These are phyloP conservation scores for Tuctoria greenei DNA, from an alignment of 176 grass and related monocot species.

Conservation along the genomic window DNA sequence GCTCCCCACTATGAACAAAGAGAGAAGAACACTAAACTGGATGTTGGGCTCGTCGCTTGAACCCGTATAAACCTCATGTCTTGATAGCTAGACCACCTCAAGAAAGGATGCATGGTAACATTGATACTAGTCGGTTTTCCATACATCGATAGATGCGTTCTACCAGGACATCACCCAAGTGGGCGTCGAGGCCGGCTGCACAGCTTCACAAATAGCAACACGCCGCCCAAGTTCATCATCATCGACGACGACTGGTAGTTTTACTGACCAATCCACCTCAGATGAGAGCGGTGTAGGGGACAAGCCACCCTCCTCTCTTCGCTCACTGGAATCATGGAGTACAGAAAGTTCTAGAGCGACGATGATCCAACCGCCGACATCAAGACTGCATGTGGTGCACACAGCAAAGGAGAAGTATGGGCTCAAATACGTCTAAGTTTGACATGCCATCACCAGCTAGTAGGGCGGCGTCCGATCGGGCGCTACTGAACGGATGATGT, in stretches of 20 bases:
- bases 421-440: slow-evolving; percentile 89
- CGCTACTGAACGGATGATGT: slow-evolving; percentile 51
- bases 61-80: too few species aligned
- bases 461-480: slow-evolving; percentile 81
- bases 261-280: slow-evolving; percentile 45
- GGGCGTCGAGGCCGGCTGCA: slow-evolving; percentile 78
- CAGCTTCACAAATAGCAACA: slow-evolving; percentile 60
- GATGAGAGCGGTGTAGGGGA: neutral
- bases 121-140: too few species aligned
- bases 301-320: slow-evolving; percentile 11
- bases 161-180: slow-evolving; percentile 88
- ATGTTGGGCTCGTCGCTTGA: too few species aligned
- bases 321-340: slow-evolving; percentile 87
- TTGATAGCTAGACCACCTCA: too few species aligned
- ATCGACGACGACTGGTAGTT: slow-evolving; percentile 96
- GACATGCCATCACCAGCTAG: slow-evolving; percentile 95
- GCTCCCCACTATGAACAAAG: too few species aligned
- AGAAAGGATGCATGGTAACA: too few species aligned
- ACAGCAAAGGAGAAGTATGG: slow-evolving; percentile 67
- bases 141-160: too few species aligned
- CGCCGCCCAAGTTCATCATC: slow-evolving; percentile 80
- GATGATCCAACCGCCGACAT: slow-evolving; percentile 58
- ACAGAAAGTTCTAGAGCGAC: slow-evolving; percentile 74
- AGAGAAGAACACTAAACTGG: too few species aligned
- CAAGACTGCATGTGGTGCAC: slow-evolving; percentile 55